Evolutionary conservation across 2,329 filamentous ascomycete genomes (phyloP), one percentile per base, ranked within the genome.

Genomic region (Hirsutella rhossiliensis): DNA sequence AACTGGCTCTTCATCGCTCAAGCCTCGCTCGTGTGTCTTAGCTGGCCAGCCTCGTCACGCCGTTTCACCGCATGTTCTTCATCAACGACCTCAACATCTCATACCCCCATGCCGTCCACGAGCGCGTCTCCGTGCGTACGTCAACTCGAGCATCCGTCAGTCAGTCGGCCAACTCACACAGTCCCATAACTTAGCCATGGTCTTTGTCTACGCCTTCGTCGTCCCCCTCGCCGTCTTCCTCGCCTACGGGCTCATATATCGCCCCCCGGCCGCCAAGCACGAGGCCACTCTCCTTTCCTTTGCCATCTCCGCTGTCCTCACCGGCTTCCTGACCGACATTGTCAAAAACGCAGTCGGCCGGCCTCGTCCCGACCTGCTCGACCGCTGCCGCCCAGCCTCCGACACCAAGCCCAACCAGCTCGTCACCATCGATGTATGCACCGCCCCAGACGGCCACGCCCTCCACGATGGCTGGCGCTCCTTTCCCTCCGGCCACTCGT

Each of bases 1-100:
- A 8, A 5, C n/a, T 7, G 13, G 12, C 15, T 15, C 34, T 5
- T 18, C 9, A n/a, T n/a, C 17, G n/a, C 9, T 17, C 44, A 20
- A 23, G 18, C 4, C 36, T 23, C 17, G 27, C 43, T 27, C 18
- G n/a, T 31, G 6, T 4, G 2, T 37, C 15, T 3, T 17, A 63
- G 62, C 55, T 56, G 41, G 52, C 52, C 23, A 41, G 56, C 15
- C 57, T 63, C 40, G 74, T 86, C 54, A 80, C 82, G 48, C 92
- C 92, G 0, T 97, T 97, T 61, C 88, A 97, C 62, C 87, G 87
- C 65, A 84, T 96, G 78, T 97, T 98, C 67, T 84, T 79, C 50
- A 76, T 97, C 49, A 84, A 88, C 59, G 87, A 97, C 60, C 74
- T 85, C 20, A 71, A 79, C 41, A 87, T 97, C 47, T 82, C 87